phyloP scores from a whole-genome alignment of 192 early-diverging fungal species.

The Anaeromyces robustus region DNA sequence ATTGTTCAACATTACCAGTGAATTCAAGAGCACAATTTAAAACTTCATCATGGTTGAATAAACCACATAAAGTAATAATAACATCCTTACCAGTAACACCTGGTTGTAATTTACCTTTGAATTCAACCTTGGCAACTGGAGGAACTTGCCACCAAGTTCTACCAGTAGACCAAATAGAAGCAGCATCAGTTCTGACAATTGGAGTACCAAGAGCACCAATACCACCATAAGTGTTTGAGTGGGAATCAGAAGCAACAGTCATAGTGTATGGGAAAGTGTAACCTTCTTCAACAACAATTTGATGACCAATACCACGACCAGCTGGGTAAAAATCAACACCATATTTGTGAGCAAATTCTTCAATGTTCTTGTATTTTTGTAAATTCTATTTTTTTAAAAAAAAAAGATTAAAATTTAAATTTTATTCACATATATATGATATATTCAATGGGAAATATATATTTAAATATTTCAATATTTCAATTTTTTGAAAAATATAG shows the following conservation, averaged over 20 bases:
- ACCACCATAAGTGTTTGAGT: slow-evolving; percentile 99
- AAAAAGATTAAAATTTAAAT: neutral
- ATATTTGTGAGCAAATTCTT: slow-evolving; percentile 63
- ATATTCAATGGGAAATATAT: too few species aligned
- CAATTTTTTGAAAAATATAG: too few species aligned
- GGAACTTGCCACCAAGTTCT: slow-evolving; percentile 99
- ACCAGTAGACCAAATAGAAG: slow-evolving; percentile 94
- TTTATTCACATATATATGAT: too few species aligned
- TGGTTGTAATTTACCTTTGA: slow-evolving; percentile 53
- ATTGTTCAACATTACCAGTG: slow-evolving; percentile 42
- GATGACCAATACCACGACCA: slow-evolving; percentile 94
- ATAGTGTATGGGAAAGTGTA: slow-evolving; percentile 87
- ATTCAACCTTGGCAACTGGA: slow-evolving; percentile 78
- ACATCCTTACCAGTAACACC: slow-evolving; percentile 96
- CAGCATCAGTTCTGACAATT: slow-evolving; percentile 94
- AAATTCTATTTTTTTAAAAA: slow-evolving; percentile 56
- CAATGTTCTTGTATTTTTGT: slow-evolving; percentile 71
- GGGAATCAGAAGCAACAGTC: slow-evolving; percentile 94
- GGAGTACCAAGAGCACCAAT: slow-evolving; percentile 90
- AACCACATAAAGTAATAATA: slow-evolving; percentile 81
- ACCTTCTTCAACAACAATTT: slow-evolving; percentile 94
- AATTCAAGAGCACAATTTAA: slow-evolving; percentile 97
- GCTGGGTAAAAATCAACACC: slow-evolving; percentile 86
- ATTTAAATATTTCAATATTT: too few species aligned
- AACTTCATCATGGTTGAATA: slow-evolving; percentile 87